Evolutionary conservation across 805 yeast genomes (phyloP).

Genomic region (Candida saitoana): DNA sequence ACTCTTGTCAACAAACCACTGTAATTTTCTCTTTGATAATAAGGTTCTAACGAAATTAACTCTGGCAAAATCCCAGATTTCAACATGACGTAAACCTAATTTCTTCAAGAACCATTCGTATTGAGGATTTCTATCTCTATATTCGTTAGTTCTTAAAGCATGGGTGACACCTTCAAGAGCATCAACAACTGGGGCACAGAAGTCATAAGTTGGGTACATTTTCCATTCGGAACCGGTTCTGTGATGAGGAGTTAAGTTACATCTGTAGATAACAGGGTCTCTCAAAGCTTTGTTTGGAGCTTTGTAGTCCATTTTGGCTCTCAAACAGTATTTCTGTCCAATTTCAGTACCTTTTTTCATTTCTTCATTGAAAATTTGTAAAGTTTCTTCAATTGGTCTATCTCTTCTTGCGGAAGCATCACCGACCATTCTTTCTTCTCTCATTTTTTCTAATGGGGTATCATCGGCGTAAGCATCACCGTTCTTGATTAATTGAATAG

Average conservation of each 20-base stretch:
- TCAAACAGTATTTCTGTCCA: slow-evolving; percentile 86
- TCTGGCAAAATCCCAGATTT: slow-evolving; percentile 97
- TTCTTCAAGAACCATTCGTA: slow-evolving; percentile 93
- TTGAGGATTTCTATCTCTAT: slow-evolving; percentile 98
- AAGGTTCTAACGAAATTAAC: slow-evolving; percentile 95
- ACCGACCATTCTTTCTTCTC: slow-evolving; percentile 99
- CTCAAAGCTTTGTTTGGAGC: slow-evolving; percentile 92
- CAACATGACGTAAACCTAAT: slow-evolving; percentile 81
- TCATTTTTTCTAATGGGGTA: slow-evolving; percentile 90
- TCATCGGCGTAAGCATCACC: slow-evolving; percentile 98
- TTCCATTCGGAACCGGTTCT: slow-evolving; percentile 93
- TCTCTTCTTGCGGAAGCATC: slow-evolving; percentile 89
- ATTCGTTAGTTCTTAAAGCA: slow-evolving; percentile 95
- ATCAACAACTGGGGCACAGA: slow-evolving; percentile 97
- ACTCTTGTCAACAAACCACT: slow-evolving; percentile 95
- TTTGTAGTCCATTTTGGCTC: slow-evolving; percentile 93
- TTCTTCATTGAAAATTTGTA: slow-evolving; percentile 78
- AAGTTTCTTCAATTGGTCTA: slow-evolving; percentile 87
- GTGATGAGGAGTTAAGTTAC: slow-evolving; percentile 96
- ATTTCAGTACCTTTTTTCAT: slow-evolving; percentile 93
- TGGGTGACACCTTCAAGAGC: slow-evolving; percentile 96
- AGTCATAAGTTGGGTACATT: slow-evolving; percentile 96
- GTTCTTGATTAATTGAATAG: slow-evolving; percentile 82
- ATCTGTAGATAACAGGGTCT: slow-evolving; percentile 97
- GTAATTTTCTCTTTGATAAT: slow-evolving; percentile 94